Percentiles rank a stretch among this genome's conserved stretches.
phyloP scores from a whole-genome alignment of 2,329 filamentous ascomycete species.

The Byssochlamys sp. region DNA sequence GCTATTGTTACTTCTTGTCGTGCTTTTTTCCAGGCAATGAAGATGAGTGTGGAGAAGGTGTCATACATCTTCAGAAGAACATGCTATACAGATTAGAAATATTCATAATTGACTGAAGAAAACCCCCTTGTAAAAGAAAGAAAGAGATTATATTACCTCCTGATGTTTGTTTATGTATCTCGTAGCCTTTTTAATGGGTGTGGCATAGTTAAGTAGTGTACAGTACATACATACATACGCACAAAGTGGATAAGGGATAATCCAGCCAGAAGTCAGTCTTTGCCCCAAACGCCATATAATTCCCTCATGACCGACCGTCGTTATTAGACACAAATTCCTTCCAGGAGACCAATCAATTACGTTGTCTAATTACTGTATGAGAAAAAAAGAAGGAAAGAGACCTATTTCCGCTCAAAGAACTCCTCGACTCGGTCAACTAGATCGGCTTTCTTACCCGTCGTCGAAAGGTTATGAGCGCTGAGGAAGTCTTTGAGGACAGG shows the following conservation, averaged over 20 bases:
- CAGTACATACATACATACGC: neutral
- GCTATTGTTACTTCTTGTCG: no score
- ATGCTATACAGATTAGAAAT: no score
- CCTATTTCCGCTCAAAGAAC: slow-evolving; percentile 37
- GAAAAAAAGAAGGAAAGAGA: neutral
- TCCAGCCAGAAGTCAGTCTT: neutral
- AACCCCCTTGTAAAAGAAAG: no score
- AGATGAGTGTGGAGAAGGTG: no score
- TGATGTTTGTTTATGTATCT: no score
- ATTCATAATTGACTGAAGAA: no score
- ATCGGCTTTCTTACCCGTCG: slow-evolving; percentile 41
- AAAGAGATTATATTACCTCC: no score
- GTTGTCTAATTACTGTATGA: no score
- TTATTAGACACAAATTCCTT: neutral
- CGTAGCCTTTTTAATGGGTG: neutral
- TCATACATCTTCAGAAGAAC: no score
- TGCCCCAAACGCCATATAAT: neutral
- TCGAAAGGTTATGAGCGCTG: slow-evolving; percentile 31
- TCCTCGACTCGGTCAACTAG: slow-evolving; percentile 42
- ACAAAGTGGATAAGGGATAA: neutral
- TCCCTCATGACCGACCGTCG: neutral
- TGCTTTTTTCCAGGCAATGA: no score
- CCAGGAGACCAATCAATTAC: no score
- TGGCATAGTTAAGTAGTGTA: neutral
- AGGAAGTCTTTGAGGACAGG: slow-evolving; percentile 40